These are phyloP conservation scores for Claviceps monticola DNA, from an alignment of 2,329 filamentous ascomycete species.

Conservation along the genomic window DNA sequence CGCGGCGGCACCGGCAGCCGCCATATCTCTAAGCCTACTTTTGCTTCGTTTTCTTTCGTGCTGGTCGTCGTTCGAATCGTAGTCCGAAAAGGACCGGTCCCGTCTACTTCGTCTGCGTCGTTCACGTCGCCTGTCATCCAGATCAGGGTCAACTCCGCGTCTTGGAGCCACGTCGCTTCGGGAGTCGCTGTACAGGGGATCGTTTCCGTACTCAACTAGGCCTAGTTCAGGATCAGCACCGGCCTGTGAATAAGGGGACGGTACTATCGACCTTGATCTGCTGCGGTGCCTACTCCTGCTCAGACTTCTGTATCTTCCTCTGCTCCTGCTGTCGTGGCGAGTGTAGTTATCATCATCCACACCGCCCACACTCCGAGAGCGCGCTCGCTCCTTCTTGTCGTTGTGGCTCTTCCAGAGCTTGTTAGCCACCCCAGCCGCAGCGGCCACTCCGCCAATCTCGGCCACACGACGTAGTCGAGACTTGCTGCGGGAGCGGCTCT, in stretches of 20 bases:
- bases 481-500: conserved; percentile 28
- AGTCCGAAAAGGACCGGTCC: conserved; percentile 21
- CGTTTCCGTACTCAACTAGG: conserved; percentile 52
- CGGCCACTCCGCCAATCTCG: conserved; percentile 45
- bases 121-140: conserved; percentile 27
- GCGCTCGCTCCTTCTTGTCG: conserved; percentile 41
- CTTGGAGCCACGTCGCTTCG: conserved; percentile 18
- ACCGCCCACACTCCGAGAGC: conserved; percentile 17
- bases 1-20: conserved; percentile 40
- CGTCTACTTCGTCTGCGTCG: conserved; percentile 21
- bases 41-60: conserved; percentile 34
- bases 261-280: conserved; percentile 38
- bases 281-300: conserved; percentile 17
- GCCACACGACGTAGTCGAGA: conserved; percentile 39
- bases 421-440: conserved; percentile 45
- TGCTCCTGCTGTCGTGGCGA: conserved; percentile 19
- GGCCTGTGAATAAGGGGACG: conserved; percentile 35
- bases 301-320: conserved; percentile 16
- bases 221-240: conserved; percentile 53
- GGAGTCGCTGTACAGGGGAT: conserved; percentile 35
- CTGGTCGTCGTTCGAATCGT: conserved; percentile 14
- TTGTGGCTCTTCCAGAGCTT: conserved; percentile 47
- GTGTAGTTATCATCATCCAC: conserved; percentile 22
- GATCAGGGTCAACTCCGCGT: conserved; percentile 35
- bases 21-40: conserved; percentile 40